Evolutionary conservation across 2,329 filamentous ascomycete species (phyloP).

Genomic region (Emydomyces testavorans): DNA sequence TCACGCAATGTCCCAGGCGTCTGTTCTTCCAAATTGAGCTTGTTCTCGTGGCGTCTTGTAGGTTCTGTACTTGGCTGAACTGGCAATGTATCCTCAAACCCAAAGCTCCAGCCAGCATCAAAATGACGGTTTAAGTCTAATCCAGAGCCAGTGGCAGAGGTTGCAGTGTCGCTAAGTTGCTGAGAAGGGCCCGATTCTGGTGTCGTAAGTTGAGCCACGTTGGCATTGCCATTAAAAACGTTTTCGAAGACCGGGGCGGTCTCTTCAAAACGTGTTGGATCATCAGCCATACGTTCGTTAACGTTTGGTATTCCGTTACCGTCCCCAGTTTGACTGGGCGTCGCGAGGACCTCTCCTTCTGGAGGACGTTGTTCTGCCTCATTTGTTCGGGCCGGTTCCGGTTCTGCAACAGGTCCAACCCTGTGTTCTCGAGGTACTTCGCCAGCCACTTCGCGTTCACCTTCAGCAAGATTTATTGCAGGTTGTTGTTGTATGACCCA

Average conservation of each 20-base stretch:
- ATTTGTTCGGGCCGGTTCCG: constrained; percentile 7
- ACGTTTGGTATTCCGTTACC: background rate
- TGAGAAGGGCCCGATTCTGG: background rate
- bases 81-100: background rate
- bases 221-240: background rate
- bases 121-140: background rate
- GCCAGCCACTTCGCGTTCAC: constrained; percentile 41
- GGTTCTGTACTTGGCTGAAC: background rate
- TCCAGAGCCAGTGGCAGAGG: background rate
- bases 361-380: constrained; percentile 12
- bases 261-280: background rate
- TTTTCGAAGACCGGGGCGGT: background rate
- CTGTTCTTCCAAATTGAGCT: background rate
- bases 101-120: constrained; percentile 1
- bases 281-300: background rate
- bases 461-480: constrained; percentile 65
- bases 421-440: constrained; percentile 34
- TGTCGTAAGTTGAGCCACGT: background rate
- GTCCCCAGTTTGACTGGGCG: background rate
- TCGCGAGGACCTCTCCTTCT: background rate
- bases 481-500: constrained; percentile 98
- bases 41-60: background rate
- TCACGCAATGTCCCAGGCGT: background rate
- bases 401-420: constrained; percentile 15
- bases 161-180: background rate